Percentiles rank a stretch among this genome's conserved stretches.
Conservation (phyloP, 2,329 filamentous ascomycete species). For the Talaromyces sp. region DNA sequence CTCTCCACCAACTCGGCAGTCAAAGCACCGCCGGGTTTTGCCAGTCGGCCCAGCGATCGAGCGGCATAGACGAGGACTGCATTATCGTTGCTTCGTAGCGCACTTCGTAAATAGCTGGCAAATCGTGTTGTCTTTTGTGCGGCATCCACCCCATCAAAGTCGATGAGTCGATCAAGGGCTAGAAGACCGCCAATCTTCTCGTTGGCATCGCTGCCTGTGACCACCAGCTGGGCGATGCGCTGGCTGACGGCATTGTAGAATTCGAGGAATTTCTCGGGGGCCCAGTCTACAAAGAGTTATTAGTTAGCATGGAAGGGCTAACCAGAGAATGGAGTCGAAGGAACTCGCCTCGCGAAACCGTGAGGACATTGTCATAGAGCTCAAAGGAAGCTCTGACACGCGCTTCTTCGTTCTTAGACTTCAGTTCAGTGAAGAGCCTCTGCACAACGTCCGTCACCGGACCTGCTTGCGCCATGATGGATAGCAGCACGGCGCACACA, state of each 20-base stretch:
- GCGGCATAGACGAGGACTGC: constrained; percentile 87
- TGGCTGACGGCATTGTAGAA: constrained; percentile 64
- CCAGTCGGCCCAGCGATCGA: constrained; percentile 80
- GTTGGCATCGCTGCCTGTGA: constrained; percentile 77
- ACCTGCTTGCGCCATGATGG: constrained; percentile 45
- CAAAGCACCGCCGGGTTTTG: constrained; percentile 84
- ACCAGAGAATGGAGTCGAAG: constrained; percentile 1
- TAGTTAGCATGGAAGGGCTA: background rate
- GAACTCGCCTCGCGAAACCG: constrained; percentile 42
- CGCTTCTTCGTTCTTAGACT: constrained; percentile 51
- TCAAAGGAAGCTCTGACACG: constrained; percentile 47
- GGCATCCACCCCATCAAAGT: constrained; percentile 92
- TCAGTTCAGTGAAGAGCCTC: constrained; percentile 53
- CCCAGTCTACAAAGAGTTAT: constrained; percentile 56
- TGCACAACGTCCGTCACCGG: constrained; percentile 47
- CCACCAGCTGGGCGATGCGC: constrained; percentile 67
- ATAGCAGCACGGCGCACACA: constrained; percentile 22
- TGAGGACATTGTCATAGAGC: constrained; percentile 43
- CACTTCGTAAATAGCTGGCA: constrained; percentile 79
- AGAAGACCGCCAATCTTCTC: constrained; percentile 90
- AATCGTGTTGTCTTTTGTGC: constrained; percentile 93
- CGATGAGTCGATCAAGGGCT: constrained; percentile 85
- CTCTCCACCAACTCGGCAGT: constrained; percentile 95
- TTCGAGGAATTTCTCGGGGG: constrained; percentile 69
- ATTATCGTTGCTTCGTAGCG: constrained; percentile 86